A percentile compares a stretch with the other conserved stretches of the same genome.
phyloP scores from a whole-genome alignment of 495 filamentous ascomycete species.

The Platismatia glauca region DNA sequence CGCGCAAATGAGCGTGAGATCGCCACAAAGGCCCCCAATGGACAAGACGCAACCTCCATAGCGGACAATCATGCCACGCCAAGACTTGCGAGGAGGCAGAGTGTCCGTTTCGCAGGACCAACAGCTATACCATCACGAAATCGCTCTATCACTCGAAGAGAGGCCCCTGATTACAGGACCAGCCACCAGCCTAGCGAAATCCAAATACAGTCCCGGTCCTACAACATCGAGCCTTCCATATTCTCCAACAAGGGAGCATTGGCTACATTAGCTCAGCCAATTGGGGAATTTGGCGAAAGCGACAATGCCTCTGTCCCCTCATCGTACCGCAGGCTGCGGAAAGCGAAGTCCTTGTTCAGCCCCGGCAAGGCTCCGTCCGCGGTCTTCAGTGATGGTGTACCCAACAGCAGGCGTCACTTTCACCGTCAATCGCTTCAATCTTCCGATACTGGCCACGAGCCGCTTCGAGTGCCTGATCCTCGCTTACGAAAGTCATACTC shows the following conservation, averaged over 20 bases:
- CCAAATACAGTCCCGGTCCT: conserved; percentile 17
- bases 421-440: conserved; percentile 16
- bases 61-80: neutral
- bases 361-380: conserved; percentile 38
- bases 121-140: conserved; percentile 22
- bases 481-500: conserved; percentile 51
- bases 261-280: conserved; percentile 25
- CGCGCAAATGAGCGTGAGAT: conserved; percentile 41
- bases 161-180: conserved; percentile 2
- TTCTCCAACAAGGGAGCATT: conserved; percentile 29
- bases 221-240: conserved; percentile 22
- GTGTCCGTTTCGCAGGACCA: conserved; percentile 47
- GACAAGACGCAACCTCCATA: neutral
- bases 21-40: conserved; percentile 3
- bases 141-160: conserved; percentile 23
- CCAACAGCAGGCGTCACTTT: conserved; percentile 13
- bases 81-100: conserved; percentile 33
- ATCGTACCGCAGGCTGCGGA: conserved; percentile 65
- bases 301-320: conserved; percentile 58
- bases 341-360: conserved; percentile 63
- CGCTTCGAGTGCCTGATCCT: conserved; percentile 22
- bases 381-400: conserved; percentile 15
- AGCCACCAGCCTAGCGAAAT: conserved; percentile 3
- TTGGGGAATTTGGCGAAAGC: conserved; percentile 26
- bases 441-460: conserved; percentile 6